A percentile compares a stretch with the other conserved stretches of the same genome.
Evolutionary conservation across 2,329 filamentous ascomycete genomes (phyloP).

Genomic region (Xylaria sp.): DNA sequence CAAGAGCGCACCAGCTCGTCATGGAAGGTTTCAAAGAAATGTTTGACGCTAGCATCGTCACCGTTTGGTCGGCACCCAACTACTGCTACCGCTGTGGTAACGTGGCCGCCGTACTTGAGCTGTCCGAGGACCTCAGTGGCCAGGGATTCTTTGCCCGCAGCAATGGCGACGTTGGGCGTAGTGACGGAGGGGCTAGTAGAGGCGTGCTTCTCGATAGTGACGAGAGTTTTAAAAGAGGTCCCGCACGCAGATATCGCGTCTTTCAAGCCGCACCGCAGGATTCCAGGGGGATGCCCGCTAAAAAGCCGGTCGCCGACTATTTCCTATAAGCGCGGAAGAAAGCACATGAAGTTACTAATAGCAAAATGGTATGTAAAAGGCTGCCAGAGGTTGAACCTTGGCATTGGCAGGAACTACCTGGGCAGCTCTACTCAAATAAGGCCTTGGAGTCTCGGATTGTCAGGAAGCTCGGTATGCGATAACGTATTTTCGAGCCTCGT

Average conservation of each 20-base stretch:
- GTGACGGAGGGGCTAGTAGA: constrained; percentile 54
- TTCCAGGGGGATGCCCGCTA: constrained; percentile 95
- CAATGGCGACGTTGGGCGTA: constrained; percentile 74
- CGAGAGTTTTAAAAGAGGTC: constrained; percentile 67
- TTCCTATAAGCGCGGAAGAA: constrained; percentile 69
- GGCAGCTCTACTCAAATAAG: constrained; percentile 1
- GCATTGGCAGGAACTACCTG: neutral
- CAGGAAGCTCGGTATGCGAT: constrained; percentile 12
- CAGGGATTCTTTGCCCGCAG: constrained; percentile 75
- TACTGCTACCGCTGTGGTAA: constrained; percentile 98
- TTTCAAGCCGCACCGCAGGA: constrained; percentile 98
- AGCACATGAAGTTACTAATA: neutral
- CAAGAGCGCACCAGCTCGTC: constrained; percentile 94
- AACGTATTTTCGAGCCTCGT: neutral
- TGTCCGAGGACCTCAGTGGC: constrained; percentile 87
- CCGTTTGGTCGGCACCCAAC: constrained; percentile 98
- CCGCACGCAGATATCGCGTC: constrained; percentile 89
- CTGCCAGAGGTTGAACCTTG: constrained; percentile 3
- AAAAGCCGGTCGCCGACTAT: constrained; percentile 98
- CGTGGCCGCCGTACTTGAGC: constrained; percentile 92
- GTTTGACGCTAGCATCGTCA: constrained; percentile 96
- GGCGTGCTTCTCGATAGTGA: constrained; percentile 63
- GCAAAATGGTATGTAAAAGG: neutral
- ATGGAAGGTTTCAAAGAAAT: constrained; percentile 99
- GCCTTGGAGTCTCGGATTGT: constrained; percentile 30